These are phyloP conservation scores for Mortierella sp. DNA, from an alignment of 371 early-diverging fungal species.

Conservation along the genomic window DNA sequence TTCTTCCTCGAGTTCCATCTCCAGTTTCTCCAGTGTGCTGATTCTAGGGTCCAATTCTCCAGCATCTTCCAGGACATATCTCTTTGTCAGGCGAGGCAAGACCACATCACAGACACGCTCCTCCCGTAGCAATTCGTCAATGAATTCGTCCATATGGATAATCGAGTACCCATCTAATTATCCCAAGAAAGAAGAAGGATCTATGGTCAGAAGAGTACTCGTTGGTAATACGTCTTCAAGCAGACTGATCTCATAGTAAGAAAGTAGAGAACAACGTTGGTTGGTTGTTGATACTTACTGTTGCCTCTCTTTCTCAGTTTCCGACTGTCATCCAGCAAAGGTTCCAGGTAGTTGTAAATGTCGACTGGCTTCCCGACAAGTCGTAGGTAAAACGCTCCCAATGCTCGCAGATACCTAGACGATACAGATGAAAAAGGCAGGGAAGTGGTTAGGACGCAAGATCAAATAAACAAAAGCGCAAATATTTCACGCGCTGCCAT, in stretches of 20 bases:
- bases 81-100: slow-evolving; percentile 85
- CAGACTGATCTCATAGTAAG: too few relatives aligned
- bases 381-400: slow-evolving; percentile 92
- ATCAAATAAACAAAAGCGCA: background rate
- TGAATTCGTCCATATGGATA: slow-evolving; percentile 91
- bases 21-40: slow-evolving; percentile 84
- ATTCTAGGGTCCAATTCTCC: slow-evolving; percentile 88
- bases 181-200: background rate
- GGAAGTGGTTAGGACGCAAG: background rate
- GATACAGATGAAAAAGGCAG: background rate
- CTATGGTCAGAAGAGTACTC: too few relatives aligned
- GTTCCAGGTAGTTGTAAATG: slow-evolving; percentile 89
- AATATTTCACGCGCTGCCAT: slow-evolving; percentile 66
- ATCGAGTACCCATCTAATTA: slow-evolving; percentile 68
- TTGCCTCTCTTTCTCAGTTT: slow-evolving; percentile 80
- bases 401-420: slow-evolving; percentile 84
- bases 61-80: slow-evolving; percentile 87
- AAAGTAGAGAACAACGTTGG: slow-evolving; percentile 1
- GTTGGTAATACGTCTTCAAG: too few relatives aligned
- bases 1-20: slow-evolving; percentile 77
- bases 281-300: slow-evolving; percentile 58
- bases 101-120: slow-evolving; percentile 91
- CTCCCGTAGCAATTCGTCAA: slow-evolving; percentile 85
- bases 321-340: slow-evolving; percentile 86
- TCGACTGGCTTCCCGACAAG: slow-evolving; percentile 83